phyloP scores from a whole-genome alignment of 1,284 basidiomycete genomes.

The Irpex sp. region DNA sequence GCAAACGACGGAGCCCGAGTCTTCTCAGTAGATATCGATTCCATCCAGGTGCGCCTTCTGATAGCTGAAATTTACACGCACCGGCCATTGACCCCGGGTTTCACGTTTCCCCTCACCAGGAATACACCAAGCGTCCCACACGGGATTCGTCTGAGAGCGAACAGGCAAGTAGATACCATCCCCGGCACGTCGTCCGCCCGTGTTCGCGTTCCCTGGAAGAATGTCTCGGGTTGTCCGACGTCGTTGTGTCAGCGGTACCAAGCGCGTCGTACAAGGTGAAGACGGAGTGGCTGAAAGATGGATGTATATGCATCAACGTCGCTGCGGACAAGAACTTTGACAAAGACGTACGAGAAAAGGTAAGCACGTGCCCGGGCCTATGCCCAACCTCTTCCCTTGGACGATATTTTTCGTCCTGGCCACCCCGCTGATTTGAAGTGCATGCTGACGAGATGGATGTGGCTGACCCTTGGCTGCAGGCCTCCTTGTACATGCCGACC shows the following conservation, averaged over 20 bases:
- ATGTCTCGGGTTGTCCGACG: constrained; percentile 80
- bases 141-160: constrained; percentile 33
- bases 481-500: constrained; percentile 88
- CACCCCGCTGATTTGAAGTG: constrained; percentile 1
- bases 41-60: constrained; percentile 64
- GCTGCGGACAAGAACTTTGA: constrained; percentile 98
- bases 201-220: constrained; percentile 67
- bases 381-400: background rate
- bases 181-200: constrained; percentile 81
- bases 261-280: constrained; percentile 85
- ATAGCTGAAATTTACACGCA: constrained; percentile 4
- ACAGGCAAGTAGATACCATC: constrained; percentile 58
- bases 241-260: constrained; percentile 90
- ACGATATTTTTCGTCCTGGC: background rate
- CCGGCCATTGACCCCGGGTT: background rate
- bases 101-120: constrained; percentile 35
- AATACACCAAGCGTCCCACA: constrained; percentile 86
- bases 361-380: constrained; percentile 23
- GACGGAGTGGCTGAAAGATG: constrained; percentile 88
- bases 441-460: background rate
- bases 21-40: constrained; percentile 92
- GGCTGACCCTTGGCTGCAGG: constrained; percentile 40
- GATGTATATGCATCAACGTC: constrained; percentile 91
- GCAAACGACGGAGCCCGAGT: constrained; percentile 96
- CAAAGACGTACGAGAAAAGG: constrained; percentile 87